Conservation (phyloP, 2,329 filamentous ascomycete genomes). For the Biscogniauxia sp. region DNA sequence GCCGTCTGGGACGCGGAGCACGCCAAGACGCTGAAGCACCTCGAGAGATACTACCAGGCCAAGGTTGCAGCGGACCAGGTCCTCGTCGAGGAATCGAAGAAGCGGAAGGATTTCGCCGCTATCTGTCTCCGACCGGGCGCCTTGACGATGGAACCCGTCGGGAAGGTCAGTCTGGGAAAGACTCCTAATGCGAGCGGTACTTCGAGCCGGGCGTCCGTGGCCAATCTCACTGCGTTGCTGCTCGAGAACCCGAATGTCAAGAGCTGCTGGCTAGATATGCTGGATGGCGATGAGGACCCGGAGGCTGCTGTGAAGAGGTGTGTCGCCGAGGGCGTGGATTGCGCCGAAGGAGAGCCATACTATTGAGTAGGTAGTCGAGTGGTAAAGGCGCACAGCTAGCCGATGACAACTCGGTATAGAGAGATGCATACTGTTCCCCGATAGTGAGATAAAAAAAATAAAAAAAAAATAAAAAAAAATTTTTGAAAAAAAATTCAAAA, state of each 20-base stretch:
- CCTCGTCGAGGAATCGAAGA: conserved; percentile 47
- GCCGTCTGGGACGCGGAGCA: conserved; percentile 43
- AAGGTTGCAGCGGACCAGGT: conserved; percentile 60
- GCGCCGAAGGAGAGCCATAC: conserved; percentile 50
- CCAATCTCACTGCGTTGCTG: conserved; percentile 53
- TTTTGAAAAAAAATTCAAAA: too few species aligned
- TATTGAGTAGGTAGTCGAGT: conserved; percentile 26
- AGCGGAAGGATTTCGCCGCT: conserved; percentile 42
- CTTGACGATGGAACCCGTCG: conserved; percentile 49
- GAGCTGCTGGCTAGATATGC: conserved; percentile 54
- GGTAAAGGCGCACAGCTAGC: too few species aligned
- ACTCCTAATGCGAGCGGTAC: conserved; percentile 37
- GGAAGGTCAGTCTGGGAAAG: conserved; percentile 47
- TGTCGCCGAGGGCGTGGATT: conserved; percentile 48
- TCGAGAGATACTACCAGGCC: conserved; percentile 57
- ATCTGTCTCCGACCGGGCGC: conserved; percentile 54
- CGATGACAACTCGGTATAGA: too few species aligned
- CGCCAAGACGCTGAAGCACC: conserved; percentile 39
- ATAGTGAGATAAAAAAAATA: too few species aligned
- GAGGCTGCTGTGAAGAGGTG: conserved; percentile 47
- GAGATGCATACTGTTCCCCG: too few species aligned
- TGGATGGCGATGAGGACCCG: conserved; percentile 51
- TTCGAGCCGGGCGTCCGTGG: conserved; percentile 59
- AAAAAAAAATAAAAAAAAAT: too few species aligned
- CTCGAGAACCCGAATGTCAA: conserved; percentile 47